Conservation (phyloP, 2,329 filamentous ascomycete species). For the Bipolaris victoriae region DNA sequence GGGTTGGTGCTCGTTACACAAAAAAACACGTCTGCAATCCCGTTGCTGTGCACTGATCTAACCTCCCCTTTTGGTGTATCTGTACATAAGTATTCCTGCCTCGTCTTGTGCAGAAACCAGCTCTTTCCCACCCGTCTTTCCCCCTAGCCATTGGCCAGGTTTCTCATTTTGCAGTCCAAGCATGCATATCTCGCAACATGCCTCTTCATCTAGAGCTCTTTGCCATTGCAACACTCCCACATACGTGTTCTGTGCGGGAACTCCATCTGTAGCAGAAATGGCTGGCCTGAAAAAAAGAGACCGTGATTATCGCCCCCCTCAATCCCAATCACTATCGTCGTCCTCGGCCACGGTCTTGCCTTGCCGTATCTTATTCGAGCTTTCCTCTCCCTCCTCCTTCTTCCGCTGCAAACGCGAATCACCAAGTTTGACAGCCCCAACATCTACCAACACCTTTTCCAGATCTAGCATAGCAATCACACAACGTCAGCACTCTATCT, state of each 20-base stretch:
- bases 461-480: slow-evolving; percentile 60
- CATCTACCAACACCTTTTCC: slow-evolving; percentile 79
- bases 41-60: too few relatives aligned
- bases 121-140: neutral
- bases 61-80: too few relatives aligned
- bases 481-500: neutral
- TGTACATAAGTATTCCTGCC: neutral
- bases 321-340: slow-evolving; percentile 69
- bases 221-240: neutral
- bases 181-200: slow-evolving; percentile 6
- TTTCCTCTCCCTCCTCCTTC: slow-evolving; percentile 62
- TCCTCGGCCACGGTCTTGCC: slow-evolving; percentile 49
- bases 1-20: too few relatives aligned
- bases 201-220: neutral
- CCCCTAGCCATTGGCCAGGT: neutral
- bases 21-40: too few relatives aligned
- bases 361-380: slow-evolving; percentile 58
- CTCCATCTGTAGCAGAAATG: neutral
- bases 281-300: neutral
- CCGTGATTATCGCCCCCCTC: slow-evolving; percentile 14
- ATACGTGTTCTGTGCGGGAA: neutral
- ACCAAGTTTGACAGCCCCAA: slow-evolving; percentile 77
- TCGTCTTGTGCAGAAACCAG: neutral
- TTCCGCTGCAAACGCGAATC: slow-evolving; percentile 75
- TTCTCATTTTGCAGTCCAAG: neutral